Percentiles rank a stretch among this genome's conserved stretches.
Evolutionary conservation across 176 grass and related monocot species (phyloP).

Genomic region (Oryza rufipogon): DNA sequence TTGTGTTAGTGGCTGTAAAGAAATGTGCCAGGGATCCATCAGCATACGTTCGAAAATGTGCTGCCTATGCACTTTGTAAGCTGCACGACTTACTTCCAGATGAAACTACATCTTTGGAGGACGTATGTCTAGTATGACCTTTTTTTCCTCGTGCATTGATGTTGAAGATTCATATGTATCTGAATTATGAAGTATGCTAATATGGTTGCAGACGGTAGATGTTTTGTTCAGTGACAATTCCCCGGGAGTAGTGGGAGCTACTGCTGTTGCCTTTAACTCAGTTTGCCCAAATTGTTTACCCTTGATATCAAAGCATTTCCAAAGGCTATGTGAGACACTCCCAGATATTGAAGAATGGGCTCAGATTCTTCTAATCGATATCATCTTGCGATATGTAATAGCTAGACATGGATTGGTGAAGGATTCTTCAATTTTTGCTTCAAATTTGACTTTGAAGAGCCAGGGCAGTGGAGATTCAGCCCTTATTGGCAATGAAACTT

Average conservation of each 20-base stretch:
- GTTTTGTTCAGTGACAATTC: conserved; percentile 73
- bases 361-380: conserved; percentile 82
- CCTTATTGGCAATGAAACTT: conserved; percentile 20
- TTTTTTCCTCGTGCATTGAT: conserved; percentile 9
- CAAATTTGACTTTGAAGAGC: conserved; percentile 19
- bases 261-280: conserved; percentile 74
- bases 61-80: conserved; percentile 81
- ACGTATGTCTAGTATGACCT: conserved; percentile 49
- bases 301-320: conserved; percentile 76
- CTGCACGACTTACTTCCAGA: conserved; percentile 78
- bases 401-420: conserved; percentile 91
- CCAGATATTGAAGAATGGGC: conserved; percentile 96
- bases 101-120: conserved; percentile 60
- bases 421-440: conserved; percentile 65
- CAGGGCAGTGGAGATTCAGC: conserved; percentile 32
- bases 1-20: conserved; percentile 71
- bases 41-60: conserved; percentile 90
- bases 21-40: conserved; percentile 89
- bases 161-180: not conserved
- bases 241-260: conserved; percentile 75
- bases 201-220: conserved; percentile 69
- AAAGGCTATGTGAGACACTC: conserved; percentile 75
- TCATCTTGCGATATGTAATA: conserved; percentile 79
- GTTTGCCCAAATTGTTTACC: conserved; percentile 71
- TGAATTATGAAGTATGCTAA: conserved; percentile 43